Base-by-base conservation (phyloP, 768 basidiomycete species). In the Hygrocybe coccinea region DNA sequence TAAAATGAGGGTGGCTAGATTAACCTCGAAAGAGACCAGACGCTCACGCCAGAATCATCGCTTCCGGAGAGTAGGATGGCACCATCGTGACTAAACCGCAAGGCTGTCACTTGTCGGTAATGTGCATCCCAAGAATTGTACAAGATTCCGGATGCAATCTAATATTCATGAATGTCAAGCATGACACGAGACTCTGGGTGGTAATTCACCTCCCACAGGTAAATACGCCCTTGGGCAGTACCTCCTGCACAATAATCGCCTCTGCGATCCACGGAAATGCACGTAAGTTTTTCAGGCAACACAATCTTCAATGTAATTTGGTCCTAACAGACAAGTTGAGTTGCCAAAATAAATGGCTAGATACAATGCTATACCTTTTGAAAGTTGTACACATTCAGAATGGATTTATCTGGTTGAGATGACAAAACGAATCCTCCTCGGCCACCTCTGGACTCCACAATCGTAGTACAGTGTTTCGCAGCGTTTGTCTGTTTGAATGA, bases 91-190 rank as follows among this genome's bases (percentile, higher is more conserved):
- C 91, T 89, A 67, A 97, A 98, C 41, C 81, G 83, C 2, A 98
- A 71, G 8, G 87, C 85, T 57, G 82, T 89, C 51, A 97, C 81
- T 66, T 85, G 79, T 56, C 95, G 89, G 73, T 98, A 99, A 69
- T 98, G 95, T 15, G 95, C 95, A 57, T 97, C 95, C 84, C 94
- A 94, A 0, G 89, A 81, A 61, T 87, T 84, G 75, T 85, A 92
- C 45, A 97, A 74, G 52, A 95, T 85, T n/a, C 95, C 95, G n/a
- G 95, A 97, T 9, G 88, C 78, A 60, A 92, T 77, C 93, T 97
- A 71, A 57, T 68, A 19, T 60, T 36, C 15, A 8, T 17, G 12
- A 50, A 56, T 55, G n/a, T 57, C 15, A 15, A 33, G 50, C 11
- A 12, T 39, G 39, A 17, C 14, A 37, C 14, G 25, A 33, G 12